Base-by-base conservation (phyloP, 768 basidiomycete species). In the Kwoniella europaea region DNA sequence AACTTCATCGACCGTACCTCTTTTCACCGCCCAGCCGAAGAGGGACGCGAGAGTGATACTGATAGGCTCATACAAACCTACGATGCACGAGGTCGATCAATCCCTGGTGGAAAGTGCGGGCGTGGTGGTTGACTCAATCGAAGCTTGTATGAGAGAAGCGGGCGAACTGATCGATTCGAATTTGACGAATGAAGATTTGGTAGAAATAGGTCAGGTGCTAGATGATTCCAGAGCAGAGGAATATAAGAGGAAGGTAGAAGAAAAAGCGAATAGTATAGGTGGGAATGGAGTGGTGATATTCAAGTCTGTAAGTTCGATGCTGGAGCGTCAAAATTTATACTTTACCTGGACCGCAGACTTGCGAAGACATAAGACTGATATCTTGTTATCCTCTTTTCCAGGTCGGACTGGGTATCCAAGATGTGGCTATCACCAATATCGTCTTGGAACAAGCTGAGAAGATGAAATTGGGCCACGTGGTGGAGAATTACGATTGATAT, bases 11-110 rank as follows among this genome's bases (percentile, higher is more conserved):
- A 88, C 87, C 0, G 71, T 65, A 2, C 90, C 93, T 1, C 87
- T 95, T 2, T 92, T 95, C 81, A 88, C 89, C 2, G 88, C 89
- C 0, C 44, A 18, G 35, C 68, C 68, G 10, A 65, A 59, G 53
- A 80, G 86, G 1, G 89, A 89, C 0, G 86, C 91, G 0, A 91
- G 92, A 74, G 75, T 95, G 43, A 88, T 92, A 67, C 84, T 94
- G 2, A 88, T 93, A 29, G 93, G 93, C 5, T 92, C 91, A 67
- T 95, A 92, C 78, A 94, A 86, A 18, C 91, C 91, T 1, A 78
- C 84, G 2, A 96, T 95, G 94, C 87, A 86, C 54, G 93, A 96
- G 79, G 88, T 93, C 7, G 89, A 91, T 29, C 80, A 76, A 0
- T 84, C 83, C 0, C 85, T 94, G 15, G 82, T 94, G 12, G 76